Base-by-base conservation (phyloP, 2,329 filamentous ascomycete genomes). In the Boeremia exigua region DNA sequence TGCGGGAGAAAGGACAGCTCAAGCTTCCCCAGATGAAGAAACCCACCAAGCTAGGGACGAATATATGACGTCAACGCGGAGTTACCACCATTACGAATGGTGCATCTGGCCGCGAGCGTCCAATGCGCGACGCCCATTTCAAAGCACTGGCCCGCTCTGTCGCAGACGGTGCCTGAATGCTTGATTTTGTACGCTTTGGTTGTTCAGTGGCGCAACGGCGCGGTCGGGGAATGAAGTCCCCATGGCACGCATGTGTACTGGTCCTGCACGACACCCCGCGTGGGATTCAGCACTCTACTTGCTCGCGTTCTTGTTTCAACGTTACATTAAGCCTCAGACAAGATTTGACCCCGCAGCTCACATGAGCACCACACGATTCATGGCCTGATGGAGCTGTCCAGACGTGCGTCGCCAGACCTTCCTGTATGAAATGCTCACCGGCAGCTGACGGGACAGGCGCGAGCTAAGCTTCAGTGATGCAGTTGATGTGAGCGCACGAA, bases 71-170 rank as follows among this genome's bases (percentile, higher is more conserved):
- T 56, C 53, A 56, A 39, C 17, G 17, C 29, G 46, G 48, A 56
- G 42, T 47, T 50, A 56, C 50, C 47, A 56, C 53, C 40, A 47
- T 56, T 56, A 56, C 53, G 53, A 56, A 37, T 38, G 38, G 47
- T 28, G 40, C 38, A 5, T 36, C 39, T 50, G 25, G 36, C 53
- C 48, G 53, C 47, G 53, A 56, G 48, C 53, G 37, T 56, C 53
- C 53, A 56, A 42, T 56, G 36, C 30, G 53, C 36, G 28, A 37
- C 30, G 34, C 32, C 32, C 15, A 51, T 56, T 51, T 56, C 53
- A 56, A 56, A 56, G 47, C 53, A 56, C 33, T 38, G 47, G 40
- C 47, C 40, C 15, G 15, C 36, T 42, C 36, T 37, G 10, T 37
- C 7, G 14, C 34, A 17, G 27, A 46, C 15, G 32, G 47, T 43